Evolutionary conservation across 2,329 filamentous ascomycete species (phyloP).

Genomic region (Pseudocercospora macadamiae): DNA sequence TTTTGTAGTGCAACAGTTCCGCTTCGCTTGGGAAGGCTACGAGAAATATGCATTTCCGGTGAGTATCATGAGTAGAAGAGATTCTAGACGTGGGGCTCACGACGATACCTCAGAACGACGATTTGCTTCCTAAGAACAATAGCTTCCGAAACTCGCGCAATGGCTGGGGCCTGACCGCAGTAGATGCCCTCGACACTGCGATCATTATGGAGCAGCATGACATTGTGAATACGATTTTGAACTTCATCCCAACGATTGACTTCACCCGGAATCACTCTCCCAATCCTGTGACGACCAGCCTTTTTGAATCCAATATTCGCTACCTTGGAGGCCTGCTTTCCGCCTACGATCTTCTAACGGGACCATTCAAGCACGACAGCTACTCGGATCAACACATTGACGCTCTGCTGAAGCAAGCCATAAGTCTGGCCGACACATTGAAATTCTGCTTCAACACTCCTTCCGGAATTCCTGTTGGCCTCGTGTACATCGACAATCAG

Average conservation of each 20-base stretch:
- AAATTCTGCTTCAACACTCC: constrained; percentile 78
- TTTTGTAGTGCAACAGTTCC: constrained; percentile 69
- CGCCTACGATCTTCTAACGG: constrained; percentile 72
- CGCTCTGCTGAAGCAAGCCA: constrained; percentile 67
- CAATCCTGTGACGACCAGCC: constrained; percentile 48
- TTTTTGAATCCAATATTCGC: constrained; percentile 90
- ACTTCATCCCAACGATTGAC: constrained; percentile 71
- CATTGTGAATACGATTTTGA: constrained; percentile 70
- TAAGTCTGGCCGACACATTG: constrained; percentile 70
- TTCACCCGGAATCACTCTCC: constrained; percentile 58
- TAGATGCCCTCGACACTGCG: constrained; percentile 80
- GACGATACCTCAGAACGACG: constrained; percentile 50
- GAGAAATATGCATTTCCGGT: constrained; percentile 40
- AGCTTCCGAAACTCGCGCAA: constrained; percentile 71
- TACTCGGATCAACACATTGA: constrained; percentile 52
- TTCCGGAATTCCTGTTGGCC: constrained; percentile 73
- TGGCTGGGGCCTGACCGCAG: constrained; percentile 80
- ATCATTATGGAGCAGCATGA: constrained; percentile 72
- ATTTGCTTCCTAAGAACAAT: constrained; percentile 70
- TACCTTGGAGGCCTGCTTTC: constrained; percentile 82
- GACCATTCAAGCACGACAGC: constrained; percentile 53
- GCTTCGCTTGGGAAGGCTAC: constrained; percentile 67
- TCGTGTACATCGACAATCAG: constrained; percentile 59
- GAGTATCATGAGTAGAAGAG: too few species aligned
- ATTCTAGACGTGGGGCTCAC: too few species aligned